These are phyloP conservation scores for Jacaranda mimosifolia DNA, from an alignment of 257 asterid species.

Conservation along the genomic window DNA sequence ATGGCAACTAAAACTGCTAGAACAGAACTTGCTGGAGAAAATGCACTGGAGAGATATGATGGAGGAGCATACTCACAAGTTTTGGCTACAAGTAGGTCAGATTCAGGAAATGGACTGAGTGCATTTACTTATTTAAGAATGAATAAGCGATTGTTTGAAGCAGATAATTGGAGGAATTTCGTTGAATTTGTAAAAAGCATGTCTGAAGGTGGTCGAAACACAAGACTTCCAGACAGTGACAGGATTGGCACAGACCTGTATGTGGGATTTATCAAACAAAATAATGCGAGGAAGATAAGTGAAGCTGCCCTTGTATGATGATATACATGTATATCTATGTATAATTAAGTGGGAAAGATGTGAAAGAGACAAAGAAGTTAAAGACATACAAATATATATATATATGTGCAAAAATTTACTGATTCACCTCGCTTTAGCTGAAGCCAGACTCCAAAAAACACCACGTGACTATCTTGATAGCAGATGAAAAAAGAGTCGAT, in stretches of 20 bases:
- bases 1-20: constrained; percentile 71
- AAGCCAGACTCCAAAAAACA: constrained; percentile 19
- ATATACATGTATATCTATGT: constrained; percentile 24
- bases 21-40: constrained; percentile 86
- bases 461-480: constrained; percentile 25
- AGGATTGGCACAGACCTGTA: constrained; percentile 70
- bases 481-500: constrained; percentile 10
- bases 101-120: constrained; percentile 68
- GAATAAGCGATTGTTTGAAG: constrained; percentile 82
- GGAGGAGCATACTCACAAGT: constrained; percentile 74
- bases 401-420: constrained; percentile 20
- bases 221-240: constrained; percentile 65
- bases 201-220: constrained; percentile 72
- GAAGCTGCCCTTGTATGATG: constrained; percentile 70
- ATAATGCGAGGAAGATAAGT: constrained; percentile 38
- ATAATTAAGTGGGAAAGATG: constrained; percentile 20
- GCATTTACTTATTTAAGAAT: constrained; percentile 86
- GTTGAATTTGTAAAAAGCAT: constrained; percentile 76
- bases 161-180: constrained; percentile 80
- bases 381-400: constrained; percentile 22
- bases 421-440: constrained; percentile 34
- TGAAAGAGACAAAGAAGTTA: constrained; percentile 23
- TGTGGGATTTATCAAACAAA: constrained; percentile 67
- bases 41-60: constrained; percentile 91
- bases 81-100: constrained; percentile 73